Evolutionary conservation across 805 yeast species (phyloP), one percentile per base, ranked within the genome.

Genomic region (Sugiyamaella floridensis): DNA sequence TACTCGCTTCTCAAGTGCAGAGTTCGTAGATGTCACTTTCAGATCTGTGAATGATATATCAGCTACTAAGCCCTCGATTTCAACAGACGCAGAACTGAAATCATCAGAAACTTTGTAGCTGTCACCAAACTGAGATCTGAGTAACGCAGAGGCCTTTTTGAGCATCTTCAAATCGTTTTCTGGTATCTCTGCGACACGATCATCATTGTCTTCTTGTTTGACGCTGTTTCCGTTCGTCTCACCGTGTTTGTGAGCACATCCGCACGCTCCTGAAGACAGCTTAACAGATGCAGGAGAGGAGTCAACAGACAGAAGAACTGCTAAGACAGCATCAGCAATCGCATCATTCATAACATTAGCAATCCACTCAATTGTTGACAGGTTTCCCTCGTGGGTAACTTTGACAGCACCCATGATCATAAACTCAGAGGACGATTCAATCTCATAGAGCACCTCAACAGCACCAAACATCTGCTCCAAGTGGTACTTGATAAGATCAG

Each of bases 281-380:
- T 92, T 93, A 28, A 93, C 96, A 6, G 97, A 88, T 1, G 97
- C 95, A 10, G 97, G 97, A 0, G 96, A 83, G 0, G 96, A 84
- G 66, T 93, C 99, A 43, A 92, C 93, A 45, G 96, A 87, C 69
- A 92, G 77, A 32, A 93, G 68, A 40, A 93, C 89, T 0, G 97
- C 97, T 54, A 93, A 79, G 0, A 89, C 86, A 14, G 96, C 84
- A 64, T 93, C 99, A 0, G 99, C 99, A 57, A 93, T 80, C 0
- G 97, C 85, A 63, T 93, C 99, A 55, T 86, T 90, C 71, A 89
- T 80, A 52, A 87, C 74, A 54, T 89, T 90, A 60, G 95, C 92
- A 15, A 82, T 79, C 99, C 99, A 93, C 67, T 88, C 95, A 12
- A 92, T 82, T 0, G 85, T 77, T 5, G 86, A 82, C 9, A 76